Base-by-base conservation (phyloP, 2,329 filamentous ascomycete genomes). In the Fusarium sp. region DNA sequence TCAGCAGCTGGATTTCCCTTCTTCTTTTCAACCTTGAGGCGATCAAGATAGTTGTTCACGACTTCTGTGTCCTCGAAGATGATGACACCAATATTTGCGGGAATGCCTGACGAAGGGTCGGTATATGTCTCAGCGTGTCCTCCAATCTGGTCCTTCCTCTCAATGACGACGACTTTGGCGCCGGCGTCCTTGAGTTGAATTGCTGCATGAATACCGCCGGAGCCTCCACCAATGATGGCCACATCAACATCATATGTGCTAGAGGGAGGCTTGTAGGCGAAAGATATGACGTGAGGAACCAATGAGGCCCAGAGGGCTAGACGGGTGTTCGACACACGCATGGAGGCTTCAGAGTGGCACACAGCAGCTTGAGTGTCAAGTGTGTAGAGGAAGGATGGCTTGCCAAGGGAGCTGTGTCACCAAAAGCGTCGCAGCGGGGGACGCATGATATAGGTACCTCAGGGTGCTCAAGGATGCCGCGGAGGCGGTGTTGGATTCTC, bases 51-150 rank as follows among this genome's bases (percentile, higher is more conserved):
- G 10, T 54, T 65, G 6, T 74, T 37, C 5, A 77, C 74, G 12
- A 62, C 33, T 6, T 73, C 56, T 5, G 56, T 70, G 8, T 70
- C 56, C 6, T 74, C 68, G 4, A 76, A 76, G 0, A 76, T 2
- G 0, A 66, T 40, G 5, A 76, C 74, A 1, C 74, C 74, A 0
- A 76, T 33, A 20, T 76, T 76, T 32, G 70, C 50, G 2, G 35
- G 60, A 1, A 58, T 32, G 6, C 63, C 66, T 1, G 74, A 76
- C 4, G 25, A 7, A 1, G 68, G 63, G 14, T 76, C 68, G 60
- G 64, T 12, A 0, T 77, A 77, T 37, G 74, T 77, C 57, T 76
- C 72, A 3, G 74, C 75, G 30, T 76, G 74, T 0, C 74, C 74
- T 5, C 74, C 74, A 2, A 76, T 77, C 25, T 74, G 72, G 4